Conservation (phyloP, 768 basidiomycete species). For the Multifurca ochricompacta region DNA sequence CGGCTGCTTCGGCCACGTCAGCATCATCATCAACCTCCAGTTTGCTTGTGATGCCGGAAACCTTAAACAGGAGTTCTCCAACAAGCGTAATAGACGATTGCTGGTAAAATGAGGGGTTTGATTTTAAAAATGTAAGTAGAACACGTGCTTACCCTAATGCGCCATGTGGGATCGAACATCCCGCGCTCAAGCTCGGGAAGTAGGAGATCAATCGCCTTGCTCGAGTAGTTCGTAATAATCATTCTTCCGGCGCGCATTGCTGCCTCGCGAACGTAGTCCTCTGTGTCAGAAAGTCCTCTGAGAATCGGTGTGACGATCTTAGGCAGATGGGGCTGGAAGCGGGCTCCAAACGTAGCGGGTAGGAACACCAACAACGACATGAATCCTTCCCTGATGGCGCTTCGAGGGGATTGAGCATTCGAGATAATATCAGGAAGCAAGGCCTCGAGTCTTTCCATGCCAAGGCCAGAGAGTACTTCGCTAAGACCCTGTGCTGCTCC, state of each 20-base stretch:
- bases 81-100: conserved; percentile 95
- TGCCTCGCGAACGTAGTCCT: conserved; percentile 94
- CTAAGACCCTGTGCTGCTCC: conserved; percentile 96
- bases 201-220: conserved; percentile 84
- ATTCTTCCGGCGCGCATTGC: conserved; percentile 99
- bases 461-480: conserved; percentile 90
- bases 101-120: conserved; percentile 35
- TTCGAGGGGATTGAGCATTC: conserved; percentile 81
- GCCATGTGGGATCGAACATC: conserved; percentile 93
- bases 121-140: not conserved
- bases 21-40: conserved; percentile 74
- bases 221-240: conserved; percentile 93
- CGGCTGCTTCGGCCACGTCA: conserved; percentile 55
- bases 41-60: conserved; percentile 93
- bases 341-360: conserved; percentile 91
- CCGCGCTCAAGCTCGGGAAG: conserved; percentile 90
- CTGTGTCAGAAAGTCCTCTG: conserved; percentile 81
- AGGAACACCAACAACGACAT: conserved; percentile 95
- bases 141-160: conserved; percentile 66
- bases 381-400: conserved; percentile 95
- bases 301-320: conserved; percentile 92
- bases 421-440: conserved; percentile 89
- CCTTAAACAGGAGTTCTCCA: conserved; percentile 92
- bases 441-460: conserved; percentile 95
- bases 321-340: conserved; percentile 93